Percentiles rank a stretch among this genome's conserved stretches.
Conservation (phyloP, 75 land plant genomes). For the Pinus taeda region DNA sequence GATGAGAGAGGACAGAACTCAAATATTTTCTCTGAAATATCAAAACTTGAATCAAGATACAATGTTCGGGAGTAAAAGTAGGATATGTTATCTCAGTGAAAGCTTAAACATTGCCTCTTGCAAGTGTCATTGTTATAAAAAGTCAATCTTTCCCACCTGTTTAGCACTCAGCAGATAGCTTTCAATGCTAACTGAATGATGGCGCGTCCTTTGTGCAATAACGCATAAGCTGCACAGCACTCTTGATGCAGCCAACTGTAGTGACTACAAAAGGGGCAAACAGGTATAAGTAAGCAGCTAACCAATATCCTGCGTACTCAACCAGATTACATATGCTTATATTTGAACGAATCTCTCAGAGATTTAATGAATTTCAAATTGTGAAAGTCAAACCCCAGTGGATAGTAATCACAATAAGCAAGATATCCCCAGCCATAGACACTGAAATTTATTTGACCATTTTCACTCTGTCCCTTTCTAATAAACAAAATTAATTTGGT, state of each 20-base stretch:
- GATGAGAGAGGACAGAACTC: conserved; percentile 22
- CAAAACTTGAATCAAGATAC: neutral
- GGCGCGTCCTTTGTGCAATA: conserved; percentile 41
- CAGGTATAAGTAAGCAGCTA: no score
- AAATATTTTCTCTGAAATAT: conserved; percentile 41
- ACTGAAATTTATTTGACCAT: no score
- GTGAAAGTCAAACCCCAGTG: neutral
- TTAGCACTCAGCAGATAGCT: conserved; percentile 38
- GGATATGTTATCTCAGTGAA: neutral
- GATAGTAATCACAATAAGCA: neutral
- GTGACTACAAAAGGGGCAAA: conserved; percentile 33
- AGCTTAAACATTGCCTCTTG: neutral
- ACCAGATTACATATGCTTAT: no score
- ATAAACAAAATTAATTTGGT: no score
- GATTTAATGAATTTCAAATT: neutral
- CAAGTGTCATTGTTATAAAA: neutral
- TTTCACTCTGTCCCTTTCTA: no score
- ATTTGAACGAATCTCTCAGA: neutral
- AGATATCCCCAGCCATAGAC: no score
- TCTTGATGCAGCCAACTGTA: conserved; percentile 65
- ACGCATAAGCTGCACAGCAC: conserved; percentile 48
- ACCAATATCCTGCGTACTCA: no score
- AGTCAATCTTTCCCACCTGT: conserved; percentile 10
- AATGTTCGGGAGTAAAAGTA: neutral
- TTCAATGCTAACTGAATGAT: conserved; percentile 32